Evolutionary conservation across 192 early-diverging fungal genomes (phyloP).

Genomic region (Backusella psychrophila): DNA sequence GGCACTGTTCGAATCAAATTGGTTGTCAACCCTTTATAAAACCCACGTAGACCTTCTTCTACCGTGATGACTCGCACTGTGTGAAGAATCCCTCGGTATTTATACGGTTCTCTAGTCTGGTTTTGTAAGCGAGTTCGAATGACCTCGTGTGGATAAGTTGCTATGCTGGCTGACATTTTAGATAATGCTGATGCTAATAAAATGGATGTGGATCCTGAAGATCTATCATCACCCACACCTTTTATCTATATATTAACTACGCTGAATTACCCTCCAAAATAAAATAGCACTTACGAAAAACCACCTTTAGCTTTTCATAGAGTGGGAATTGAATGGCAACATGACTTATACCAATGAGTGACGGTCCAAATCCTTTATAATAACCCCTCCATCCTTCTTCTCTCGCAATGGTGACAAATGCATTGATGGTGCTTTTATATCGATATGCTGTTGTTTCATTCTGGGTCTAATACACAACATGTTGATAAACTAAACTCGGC

Average conservation of each 20-base stretch:
- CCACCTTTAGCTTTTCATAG: constrained; percentile 86
- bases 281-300: constrained; percentile 46
- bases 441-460: constrained; percentile 70
- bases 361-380: constrained; percentile 93
- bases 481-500: no score
- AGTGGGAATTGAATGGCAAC: constrained; percentile 95
- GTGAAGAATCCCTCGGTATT: constrained; percentile 82
- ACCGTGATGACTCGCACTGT: constrained; percentile 64
- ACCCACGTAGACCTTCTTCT: constrained; percentile 79
- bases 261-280: constrained; percentile 15
- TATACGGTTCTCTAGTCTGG: constrained; percentile 65
- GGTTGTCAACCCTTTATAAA: constrained; percentile 86
- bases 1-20: constrained; percentile 91
- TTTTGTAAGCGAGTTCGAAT: constrained; percentile 93
- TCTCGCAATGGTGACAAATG: constrained; percentile 70
- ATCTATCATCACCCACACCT: neutral
- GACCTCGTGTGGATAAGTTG: constrained; percentile 94
- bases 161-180: constrained; percentile 86
- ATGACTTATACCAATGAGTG: constrained; percentile 88
- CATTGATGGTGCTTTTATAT: constrained; percentile 82
- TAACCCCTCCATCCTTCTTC: constrained; percentile 81
- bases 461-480: constrained; percentile 59
- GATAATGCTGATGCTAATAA: constrained; percentile 78
- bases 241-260: neutral
- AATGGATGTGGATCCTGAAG: constrained; percentile 46